Base-by-base conservation (phyloP, 495 filamentous ascomycete genomes). In the Talaromyces ruber region DNA sequence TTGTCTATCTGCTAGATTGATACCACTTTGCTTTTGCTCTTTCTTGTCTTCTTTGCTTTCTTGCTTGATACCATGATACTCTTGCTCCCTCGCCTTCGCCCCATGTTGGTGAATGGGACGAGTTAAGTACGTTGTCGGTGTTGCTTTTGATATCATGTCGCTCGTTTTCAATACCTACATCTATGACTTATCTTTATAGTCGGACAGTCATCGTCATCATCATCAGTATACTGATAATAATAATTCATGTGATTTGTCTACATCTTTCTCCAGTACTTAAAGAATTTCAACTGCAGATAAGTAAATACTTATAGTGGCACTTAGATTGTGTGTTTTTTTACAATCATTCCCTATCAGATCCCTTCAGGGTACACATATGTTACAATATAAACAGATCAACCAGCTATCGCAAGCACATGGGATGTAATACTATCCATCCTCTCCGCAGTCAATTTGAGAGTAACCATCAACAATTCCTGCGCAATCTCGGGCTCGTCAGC, bases 361-460 rank as follows among this genome's bases (percentile, higher is more conserved):
- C 9, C n/a, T 47, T 47, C 43, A 47, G 18, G n/a, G n/a, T 8
- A 16, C 21, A 47, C 18, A 21, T 47, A 47, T 47, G n/a, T 8
- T 47, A 47, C 43, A 47, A 26, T 24, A 52, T 2, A 47, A 47
- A 29, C 18, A 11, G 12, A 58, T 70, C 63, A 75, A 45, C 71
- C 73, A 37, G 73, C 73, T 64, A 68, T 75, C 24, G 73, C 73
- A 32, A 75, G 65, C 28, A 75, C 73, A 60, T 75, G 72, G 50
- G 82, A 84, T 14, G 93, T 96, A 71, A 98, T 92, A 54, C 91
- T 88, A 68, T 87, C 84, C 90, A 96, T 93, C 65, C 93, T 77
- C 78, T 96, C 92, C 54, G 85, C 91, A 39, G 90, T 96, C 68
- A 97, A 70, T 77, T 94, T 97, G 69, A 98, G 72, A 55, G 84